Evolutionary conservation across 1,139 yeast genomes (phyloP), one percentile per base, ranked within the genome.

Genomic region (Nadsonia starkeyi-henricii): DNA sequence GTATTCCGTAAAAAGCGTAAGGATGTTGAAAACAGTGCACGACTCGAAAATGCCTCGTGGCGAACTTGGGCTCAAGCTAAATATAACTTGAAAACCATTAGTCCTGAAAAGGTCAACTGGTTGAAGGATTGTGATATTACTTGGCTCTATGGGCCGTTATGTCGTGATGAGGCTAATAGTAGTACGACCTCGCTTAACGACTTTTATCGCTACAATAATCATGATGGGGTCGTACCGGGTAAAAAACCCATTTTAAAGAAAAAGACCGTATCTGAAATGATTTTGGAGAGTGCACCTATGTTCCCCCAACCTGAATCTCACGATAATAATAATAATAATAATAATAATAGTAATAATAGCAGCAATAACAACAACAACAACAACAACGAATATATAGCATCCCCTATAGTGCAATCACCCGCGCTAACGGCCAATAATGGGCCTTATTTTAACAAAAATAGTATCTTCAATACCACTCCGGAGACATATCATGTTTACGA

Each of bases 11-110:
- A 33, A 33, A 33, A 33, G 39, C 76, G 95, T 48, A 83, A 84
- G 48, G 71, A 68, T 49, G 68, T 70, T 57, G 72, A 73, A 43
- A 71, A 75, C 75, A 64, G 74, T n/a, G 78, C 78, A 7, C 72
- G 94, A 45, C 71, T 83, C 47, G 94, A 83, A 62, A 83, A 83
- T 62, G 93, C 93, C 2, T 76, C 84, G 49, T 83, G 94, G 94
- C 71, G 94, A 60, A 82, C 91, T 7, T 83, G 94, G 94, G 86
- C 91, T 19, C 88, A 83, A 65, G 78, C 88, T 52, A 74, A 83
- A 57, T 73, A 79, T 51, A 77, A 79, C 54, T 71, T 83, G 54
- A 77, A 78, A 57, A 84, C 93, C 1, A 81, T 83, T 37, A 75
- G 82, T 41, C 93, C 94, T 1, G 85, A 81, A 58, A 77, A 73